Base-by-base conservation (phyloP, 1,139 yeast species). In the Hyphopichia khmerensis region DNA sequence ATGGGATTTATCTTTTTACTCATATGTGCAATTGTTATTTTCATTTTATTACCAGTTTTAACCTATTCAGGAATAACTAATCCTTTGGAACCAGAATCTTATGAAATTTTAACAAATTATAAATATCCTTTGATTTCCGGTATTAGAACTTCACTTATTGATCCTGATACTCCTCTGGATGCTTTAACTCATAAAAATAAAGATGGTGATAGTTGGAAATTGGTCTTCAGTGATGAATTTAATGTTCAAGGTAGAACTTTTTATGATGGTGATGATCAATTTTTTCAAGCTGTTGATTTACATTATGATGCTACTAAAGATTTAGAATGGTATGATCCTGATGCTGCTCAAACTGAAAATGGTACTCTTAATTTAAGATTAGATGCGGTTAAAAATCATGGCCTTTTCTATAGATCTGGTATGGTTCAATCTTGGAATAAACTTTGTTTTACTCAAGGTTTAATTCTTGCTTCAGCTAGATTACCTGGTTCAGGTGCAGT, bases 311-410 rank as follows among this genome's bases (percentile, higher is more conserved):
- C 95, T 26, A 88, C 96, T 2, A 62, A 75, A 45, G 96, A 88
- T 69, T 72, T 87, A 56, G 96, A 88, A 66, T 88, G 96, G 95
- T 88, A 88, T 59, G 81, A 80, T 47, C 96, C 96, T 2, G 96
- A 87, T 60, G 95, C 95, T 4, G 79, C 70, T 2, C 71, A 80
- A 7, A 88, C 96, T 1, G 71, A 62, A 6, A 76, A 82, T 47
- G 96, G 96, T 40, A 69, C 87, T 1, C 64, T 87, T 36, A 67
- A 68, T 38, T 56, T 88, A n/a, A 71, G 81, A 41, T 67, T 88
- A 78, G 96, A 87, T 56, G 90, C 95, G 4, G 83, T 67, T 57
- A 67, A 77, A 48, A 85, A 82, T 57, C 93, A 87, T 61, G 74
- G 82, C 51, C 67, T 88, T 48, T 82, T 77, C 56, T 88, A 87